Evolutionary conservation across 2,329 filamentous ascomycete species (phyloP).

Genomic region (Exophiala calicioides): DNA sequence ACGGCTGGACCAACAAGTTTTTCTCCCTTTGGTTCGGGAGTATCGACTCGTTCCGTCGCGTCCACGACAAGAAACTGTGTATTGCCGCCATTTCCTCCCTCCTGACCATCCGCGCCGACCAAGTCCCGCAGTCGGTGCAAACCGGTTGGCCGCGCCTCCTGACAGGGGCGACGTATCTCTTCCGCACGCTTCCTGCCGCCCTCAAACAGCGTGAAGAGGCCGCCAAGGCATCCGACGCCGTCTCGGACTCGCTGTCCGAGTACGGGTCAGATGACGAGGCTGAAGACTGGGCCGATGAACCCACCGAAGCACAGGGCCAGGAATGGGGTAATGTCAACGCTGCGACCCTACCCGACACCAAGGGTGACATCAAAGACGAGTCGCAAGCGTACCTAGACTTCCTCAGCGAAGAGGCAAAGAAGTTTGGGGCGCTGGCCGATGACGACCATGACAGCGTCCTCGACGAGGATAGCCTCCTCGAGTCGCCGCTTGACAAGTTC

Average conservation of each 20-base stretch:
- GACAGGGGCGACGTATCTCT: slow-evolving; percentile 83
- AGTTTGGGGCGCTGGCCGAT: slow-evolving; percentile 71
- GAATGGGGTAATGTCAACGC: slow-evolving; percentile 67
- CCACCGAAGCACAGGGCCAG: slow-evolving; percentile 35
- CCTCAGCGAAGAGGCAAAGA: slow-evolving; percentile 88
- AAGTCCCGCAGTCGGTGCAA: slow-evolving; percentile 88
- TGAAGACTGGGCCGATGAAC: slow-evolving; percentile 77
- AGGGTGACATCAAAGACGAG: slow-evolving; percentile 76
- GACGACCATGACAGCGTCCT: slow-evolving; percentile 84
- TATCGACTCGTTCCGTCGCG: slow-evolving; percentile 88
- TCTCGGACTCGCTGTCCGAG: slow-evolving; percentile 69
- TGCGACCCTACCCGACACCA: slow-evolving; percentile 60
- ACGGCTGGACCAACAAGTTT: slow-evolving; percentile 97
- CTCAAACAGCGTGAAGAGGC: slow-evolving; percentile 91
- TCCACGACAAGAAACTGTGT: slow-evolving; percentile 98
- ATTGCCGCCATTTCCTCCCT: slow-evolving; percentile 90
- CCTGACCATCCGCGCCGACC: slow-evolving; percentile 73
- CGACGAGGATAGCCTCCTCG: slow-evolving; percentile 87
- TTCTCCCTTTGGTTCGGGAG: slow-evolving; percentile 98
- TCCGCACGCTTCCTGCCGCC: slow-evolving; percentile 85
- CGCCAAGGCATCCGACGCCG: slow-evolving; percentile 62
- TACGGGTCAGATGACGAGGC: slow-evolving; percentile 70
- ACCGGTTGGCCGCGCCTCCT: slow-evolving; percentile 92
- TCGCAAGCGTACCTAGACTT: slow-evolving; percentile 95
- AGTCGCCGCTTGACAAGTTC: slow-evolving; percentile 91